A percentile compares a stretch with the other conserved stretches of the same genome.
Conservation (phyloP, 306 rosid genomes). For the Cucumis hystrix region DNA sequence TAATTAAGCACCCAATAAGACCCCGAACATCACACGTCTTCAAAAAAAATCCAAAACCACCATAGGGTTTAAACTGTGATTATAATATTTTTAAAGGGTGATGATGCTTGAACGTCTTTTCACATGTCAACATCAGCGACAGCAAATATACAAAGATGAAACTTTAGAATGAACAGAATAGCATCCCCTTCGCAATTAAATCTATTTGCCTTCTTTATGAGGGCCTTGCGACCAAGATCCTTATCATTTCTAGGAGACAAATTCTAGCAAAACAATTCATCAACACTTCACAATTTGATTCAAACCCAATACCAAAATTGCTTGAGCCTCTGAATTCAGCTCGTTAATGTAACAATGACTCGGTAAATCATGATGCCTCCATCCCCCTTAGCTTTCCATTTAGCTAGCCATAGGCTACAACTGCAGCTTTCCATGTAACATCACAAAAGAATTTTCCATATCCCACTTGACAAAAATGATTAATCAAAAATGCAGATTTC, state of each 20-base stretch:
- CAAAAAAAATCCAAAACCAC: no score
- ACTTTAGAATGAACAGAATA: neutral
- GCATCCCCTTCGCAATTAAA: neutral
- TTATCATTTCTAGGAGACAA: neutral
- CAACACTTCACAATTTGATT: neutral
- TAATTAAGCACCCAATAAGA: no score
- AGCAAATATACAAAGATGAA: neutral
- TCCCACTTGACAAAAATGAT: neutral
- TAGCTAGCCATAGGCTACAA: neutral
- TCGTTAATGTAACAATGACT: neutral
- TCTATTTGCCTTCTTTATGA: neutral
- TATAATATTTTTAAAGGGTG: neutral
- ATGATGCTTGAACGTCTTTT: neutral
- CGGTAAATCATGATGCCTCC: neutral
- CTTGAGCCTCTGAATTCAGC: neutral
- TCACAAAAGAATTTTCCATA: neutral
- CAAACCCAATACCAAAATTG: conserved; percentile 5
- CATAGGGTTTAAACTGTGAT: neutral
- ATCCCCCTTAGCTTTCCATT: neutral
- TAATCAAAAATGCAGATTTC: neutral
- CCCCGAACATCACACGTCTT: no score
- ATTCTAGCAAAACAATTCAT: neutral
- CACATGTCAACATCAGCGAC: neutral
- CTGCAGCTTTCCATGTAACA: conserved; percentile 1
- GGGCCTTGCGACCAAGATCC: neutral